A percentile compares a stretch with the other conserved stretches of the same genome.
phyloP scores from a whole-genome alignment of 2,329 filamentous ascomycete species.

The Trichoderma pleuroti region DNA sequence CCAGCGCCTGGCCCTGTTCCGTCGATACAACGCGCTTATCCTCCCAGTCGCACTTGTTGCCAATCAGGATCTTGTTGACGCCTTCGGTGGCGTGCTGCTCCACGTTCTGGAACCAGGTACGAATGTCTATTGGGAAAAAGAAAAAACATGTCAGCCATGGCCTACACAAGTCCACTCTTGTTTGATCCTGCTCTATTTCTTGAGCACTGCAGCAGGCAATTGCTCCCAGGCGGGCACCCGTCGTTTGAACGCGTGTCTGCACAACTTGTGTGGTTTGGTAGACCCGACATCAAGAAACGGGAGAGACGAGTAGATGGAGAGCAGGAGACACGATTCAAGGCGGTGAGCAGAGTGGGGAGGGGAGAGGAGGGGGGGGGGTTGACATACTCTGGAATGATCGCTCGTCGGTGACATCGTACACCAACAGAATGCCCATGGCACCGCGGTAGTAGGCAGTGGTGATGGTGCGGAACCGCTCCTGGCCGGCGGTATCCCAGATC shows the following conservation, averaged over 20 bases:
- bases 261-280: background rate
- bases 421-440: slow-evolving; percentile 95
- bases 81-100: slow-evolving; percentile 97
- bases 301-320: background rate
- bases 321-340: background rate
- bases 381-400: slow-evolving; percentile 86
- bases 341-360: slow-evolving; percentile 6
- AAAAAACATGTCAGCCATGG: slow-evolving; percentile 6
- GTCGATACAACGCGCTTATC: slow-evolving; percentile 95
- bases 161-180: background rate
- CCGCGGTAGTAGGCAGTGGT: slow-evolving; percentile 98
- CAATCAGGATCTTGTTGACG: slow-evolving; percentile 99
- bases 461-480: slow-evolving; percentile 98
- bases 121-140: slow-evolving; percentile 68
- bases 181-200: background rate
- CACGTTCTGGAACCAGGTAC: slow-evolving; percentile 99
- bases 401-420: slow-evolving; percentile 98
- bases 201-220: background rate
- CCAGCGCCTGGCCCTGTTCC: slow-evolving; percentile 87
- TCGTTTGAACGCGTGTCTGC: background rate
- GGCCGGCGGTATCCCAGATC: slow-evolving; percentile 98
- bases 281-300: background rate
- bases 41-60: slow-evolving; percentile 99
- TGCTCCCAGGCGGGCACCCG: background rate
- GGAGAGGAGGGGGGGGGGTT: background rate